phyloP scores from a whole-genome alignment of 2,329 filamentous ascomycete genomes.

The Microsporum audouinii region DNA sequence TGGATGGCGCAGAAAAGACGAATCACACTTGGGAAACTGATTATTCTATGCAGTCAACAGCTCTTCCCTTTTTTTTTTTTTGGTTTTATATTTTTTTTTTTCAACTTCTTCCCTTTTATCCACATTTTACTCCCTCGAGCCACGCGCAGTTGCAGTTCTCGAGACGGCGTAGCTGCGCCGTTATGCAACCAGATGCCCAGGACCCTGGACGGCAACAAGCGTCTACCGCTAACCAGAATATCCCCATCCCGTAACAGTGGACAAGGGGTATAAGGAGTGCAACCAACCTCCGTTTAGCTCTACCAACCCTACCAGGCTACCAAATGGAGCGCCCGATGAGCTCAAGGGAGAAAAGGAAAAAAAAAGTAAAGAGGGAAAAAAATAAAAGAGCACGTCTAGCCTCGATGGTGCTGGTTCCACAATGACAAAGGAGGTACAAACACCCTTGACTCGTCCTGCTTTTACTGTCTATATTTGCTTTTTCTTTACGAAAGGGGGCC shows the following conservation, averaged over 20 bases:
- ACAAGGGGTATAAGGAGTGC: background rate
- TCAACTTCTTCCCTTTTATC: background rate
- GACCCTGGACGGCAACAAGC: background rate
- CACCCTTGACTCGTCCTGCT: constrained; percentile 1
- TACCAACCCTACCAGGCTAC: background rate
- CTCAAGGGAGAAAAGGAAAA: background rate
- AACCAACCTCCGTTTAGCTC: background rate
- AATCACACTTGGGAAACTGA: background rate
- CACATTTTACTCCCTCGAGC: background rate
- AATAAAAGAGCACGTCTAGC: background rate
- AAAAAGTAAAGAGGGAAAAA: background rate
- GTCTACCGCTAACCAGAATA: background rate
- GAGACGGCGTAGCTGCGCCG: background rate
- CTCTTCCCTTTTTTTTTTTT: background rate
- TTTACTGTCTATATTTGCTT: background rate
- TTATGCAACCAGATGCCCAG: background rate
- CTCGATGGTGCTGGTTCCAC: background rate
- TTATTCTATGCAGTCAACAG: background rate
- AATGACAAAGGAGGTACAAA: constrained; percentile 3
- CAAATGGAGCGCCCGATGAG: background rate
- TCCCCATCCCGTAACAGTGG: background rate
- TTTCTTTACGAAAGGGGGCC: constrained; percentile 2
- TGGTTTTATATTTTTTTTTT: background rate
- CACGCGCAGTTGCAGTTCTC: background rate
- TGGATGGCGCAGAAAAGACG: constrained; percentile 3